Base-by-base conservation (phyloP, 192 early-diverging fungal genomes). In the Lunasporangiospora selenospora region DNA sequence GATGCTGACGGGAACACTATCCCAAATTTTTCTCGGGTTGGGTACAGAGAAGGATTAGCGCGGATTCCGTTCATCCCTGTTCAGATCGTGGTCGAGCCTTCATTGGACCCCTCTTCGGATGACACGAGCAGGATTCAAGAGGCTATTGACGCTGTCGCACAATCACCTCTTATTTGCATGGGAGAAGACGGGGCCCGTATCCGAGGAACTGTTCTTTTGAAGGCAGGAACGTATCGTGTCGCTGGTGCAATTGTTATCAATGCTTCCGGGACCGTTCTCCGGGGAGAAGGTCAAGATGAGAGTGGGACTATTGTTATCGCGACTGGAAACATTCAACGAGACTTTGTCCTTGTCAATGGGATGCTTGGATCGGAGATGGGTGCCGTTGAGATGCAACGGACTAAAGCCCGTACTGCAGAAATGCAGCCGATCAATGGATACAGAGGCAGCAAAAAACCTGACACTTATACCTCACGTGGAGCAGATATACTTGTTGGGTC, bases 391-490 rank as follows among this genome's bases (percentile, higher is more conserved):
- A 63, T 32, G 26, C 69, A 73, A 41, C 53, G 49, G 6, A 15
- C 36, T 38, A 73, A 63, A 27, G 69, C 69, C 36, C 55, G 49
- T n/a, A 73, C 69, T 1, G 36, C 36, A 23, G 69, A 73, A 3
- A 73, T 73, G 69, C 57, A 63, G 69, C 69, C 69, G 2, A 15
- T 9, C 12, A 73, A 73, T 42, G 69, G 69, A 8, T 73, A 73
- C 29, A 57, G 60, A 27, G 69, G 61, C 12, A 63, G 69, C 23
- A 24, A 49, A 4, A 62, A 63, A 37, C 69, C 69, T 5, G 61
- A 57, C n/a, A 73, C 69, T 1, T 58, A 63, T 29, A 63, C 60
- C 19, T 54, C 34, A 1, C 23, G 26, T 1, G 69, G 69, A 6
- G 29, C 58, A 5, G 58, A 29, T 53, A 30, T 73, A 18, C 55